Percentiles rank a stretch among this genome's conserved stretches.
Evolutionary conservation across 2,329 filamentous ascomycete species (phyloP).

Genomic region (Ophiostoma triangulosporum): DNA sequence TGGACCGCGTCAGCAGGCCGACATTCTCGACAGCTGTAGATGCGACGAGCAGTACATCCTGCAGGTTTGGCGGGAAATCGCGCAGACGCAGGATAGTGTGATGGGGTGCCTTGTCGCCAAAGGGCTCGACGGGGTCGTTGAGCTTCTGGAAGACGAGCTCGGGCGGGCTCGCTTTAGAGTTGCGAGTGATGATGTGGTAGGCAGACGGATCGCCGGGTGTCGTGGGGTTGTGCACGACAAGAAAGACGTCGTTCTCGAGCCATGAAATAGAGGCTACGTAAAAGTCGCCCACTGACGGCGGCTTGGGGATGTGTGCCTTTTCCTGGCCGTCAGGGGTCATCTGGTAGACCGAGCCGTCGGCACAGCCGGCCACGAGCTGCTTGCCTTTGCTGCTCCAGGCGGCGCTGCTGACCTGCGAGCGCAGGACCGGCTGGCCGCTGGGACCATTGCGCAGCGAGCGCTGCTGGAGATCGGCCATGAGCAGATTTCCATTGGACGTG

Average conservation of each 20-base stretch:
- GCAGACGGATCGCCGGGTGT: constrained; percentile 47
- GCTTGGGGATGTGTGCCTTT: constrained; percentile 68
- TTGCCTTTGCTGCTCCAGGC: constrained; percentile 92
- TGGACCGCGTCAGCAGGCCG: constrained; percentile 63
- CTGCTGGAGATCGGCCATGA: constrained; percentile 69
- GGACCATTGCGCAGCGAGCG: constrained; percentile 41
- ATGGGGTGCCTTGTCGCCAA: constrained; percentile 54
- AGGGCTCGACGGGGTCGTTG: constrained; percentile 59
- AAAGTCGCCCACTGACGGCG: constrained; percentile 51
- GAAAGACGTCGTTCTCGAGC: constrained; percentile 78
- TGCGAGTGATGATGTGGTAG: constrained; percentile 69
- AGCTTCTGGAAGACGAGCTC: constrained; percentile 62
- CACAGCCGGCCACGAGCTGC: constrained; percentile 76
- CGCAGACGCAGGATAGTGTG: constrained; percentile 66
- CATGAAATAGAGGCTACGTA: constrained; percentile 73
- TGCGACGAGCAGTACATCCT: constrained; percentile 69
- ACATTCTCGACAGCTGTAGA: constrained; percentile 72
- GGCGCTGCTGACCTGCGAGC: constrained; percentile 64
- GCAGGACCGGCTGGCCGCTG: constrained; percentile 51
- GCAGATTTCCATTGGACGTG: constrained; percentile 64
- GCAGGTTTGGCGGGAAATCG: constrained; percentile 66
- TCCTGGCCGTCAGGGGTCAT: constrained; percentile 68
- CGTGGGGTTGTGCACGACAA: constrained; percentile 62
- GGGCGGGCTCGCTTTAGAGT: constrained; percentile 33
- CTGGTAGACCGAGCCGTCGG: constrained; percentile 66